Conservation (phyloP, 805 yeast genomes). For the Candida wancherniae region DNA sequence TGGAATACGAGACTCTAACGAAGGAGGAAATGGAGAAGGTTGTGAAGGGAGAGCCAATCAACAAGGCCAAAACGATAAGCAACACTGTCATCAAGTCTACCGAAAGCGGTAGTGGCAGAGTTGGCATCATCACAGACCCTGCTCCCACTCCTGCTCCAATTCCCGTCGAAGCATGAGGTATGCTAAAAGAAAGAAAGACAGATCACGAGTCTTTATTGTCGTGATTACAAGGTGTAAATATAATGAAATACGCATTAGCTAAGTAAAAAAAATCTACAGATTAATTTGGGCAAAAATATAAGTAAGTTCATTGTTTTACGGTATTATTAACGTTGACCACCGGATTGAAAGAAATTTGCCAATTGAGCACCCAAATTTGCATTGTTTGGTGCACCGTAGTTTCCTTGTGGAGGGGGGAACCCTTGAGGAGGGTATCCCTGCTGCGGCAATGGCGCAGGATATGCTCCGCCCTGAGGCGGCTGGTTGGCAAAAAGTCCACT, state of each 20-base stretch:
- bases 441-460: constrained; percentile 10
- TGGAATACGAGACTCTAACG: constrained; percentile 92
- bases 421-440: constrained; percentile 13
- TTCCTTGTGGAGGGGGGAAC: constrained; percentile 8
- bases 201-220: too few species aligned
- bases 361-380: constrained; percentile 37
- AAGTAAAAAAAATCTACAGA: too few species aligned
- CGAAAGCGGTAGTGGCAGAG: constrained; percentile 17
- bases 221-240: too few species aligned
- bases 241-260: too few species aligned
- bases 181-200: constrained; percentile 1
- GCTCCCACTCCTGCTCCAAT: constrained; percentile 12
- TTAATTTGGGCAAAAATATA: too few species aligned
- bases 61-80: constrained; percentile 62
- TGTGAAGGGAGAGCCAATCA: constrained; percentile 72
- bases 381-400: constrained; percentile 14
- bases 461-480: constrained; percentile 14
- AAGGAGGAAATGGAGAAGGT: constrained; percentile 86
- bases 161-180: constrained; percentile 16
- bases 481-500: constrained; percentile 40
- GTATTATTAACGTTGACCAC: constrained; percentile 7
- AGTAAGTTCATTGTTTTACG: background rate
- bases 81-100: constrained; percentile 53
- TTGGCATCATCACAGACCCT: constrained; percentile 17
- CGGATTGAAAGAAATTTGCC: constrained; percentile 33